These are phyloP conservation scores for Podospora australis DNA, from an alignment of 495 filamentous ascomycete genomes.

Conservation along the genomic window DNA sequence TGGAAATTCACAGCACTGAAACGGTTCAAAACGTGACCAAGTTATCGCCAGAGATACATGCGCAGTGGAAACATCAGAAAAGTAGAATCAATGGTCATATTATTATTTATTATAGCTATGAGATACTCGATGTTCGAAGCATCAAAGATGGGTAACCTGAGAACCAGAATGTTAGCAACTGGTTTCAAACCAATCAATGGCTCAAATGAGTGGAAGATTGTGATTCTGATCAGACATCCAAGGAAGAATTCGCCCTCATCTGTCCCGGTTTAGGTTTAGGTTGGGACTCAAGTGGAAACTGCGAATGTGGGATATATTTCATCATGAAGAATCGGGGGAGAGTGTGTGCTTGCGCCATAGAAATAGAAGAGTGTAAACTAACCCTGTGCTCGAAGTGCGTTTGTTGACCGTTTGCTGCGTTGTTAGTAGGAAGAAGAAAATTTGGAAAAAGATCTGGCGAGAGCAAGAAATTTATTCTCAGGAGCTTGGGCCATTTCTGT, in stretches of 20 bases:
- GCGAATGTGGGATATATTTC: conserved; percentile 54
- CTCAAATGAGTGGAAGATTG: conserved; percentile 6
- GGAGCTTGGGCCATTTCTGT: conserved; percentile 1
- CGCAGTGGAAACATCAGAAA: too few relatives aligned
- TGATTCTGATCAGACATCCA: conserved; percentile 55
- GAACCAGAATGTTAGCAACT: conserved; percentile 17
- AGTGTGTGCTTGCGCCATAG: conserved; percentile 2
- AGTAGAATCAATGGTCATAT: too few relatives aligned
- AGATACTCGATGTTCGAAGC: not conserved
- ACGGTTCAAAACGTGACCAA: too few relatives aligned
- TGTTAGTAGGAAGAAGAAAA: conserved; percentile 6
- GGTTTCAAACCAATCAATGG: conserved; percentile 4
- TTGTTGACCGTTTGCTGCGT: conserved; percentile 1
- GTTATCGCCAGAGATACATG: too few relatives aligned
- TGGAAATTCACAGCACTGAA: not conserved
- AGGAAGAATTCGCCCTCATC: conserved; percentile 54
- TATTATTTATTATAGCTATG: not conserved
- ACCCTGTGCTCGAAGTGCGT: conserved; percentile 15
- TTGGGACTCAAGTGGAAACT: conserved; percentile 61
- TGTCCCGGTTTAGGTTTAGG: conserved; percentile 48
- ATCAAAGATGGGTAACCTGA: not conserved
- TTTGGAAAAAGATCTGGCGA: not conserved
- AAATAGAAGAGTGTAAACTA: conserved; percentile 13
- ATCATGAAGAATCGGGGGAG: conserved; percentile 36
- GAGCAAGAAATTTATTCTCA: conserved; percentile 7